Evolutionary conservation across 805 yeast species (phyloP), one percentile per base, ranked within the genome.

Genomic region (Starmerella asiatica): DNA sequence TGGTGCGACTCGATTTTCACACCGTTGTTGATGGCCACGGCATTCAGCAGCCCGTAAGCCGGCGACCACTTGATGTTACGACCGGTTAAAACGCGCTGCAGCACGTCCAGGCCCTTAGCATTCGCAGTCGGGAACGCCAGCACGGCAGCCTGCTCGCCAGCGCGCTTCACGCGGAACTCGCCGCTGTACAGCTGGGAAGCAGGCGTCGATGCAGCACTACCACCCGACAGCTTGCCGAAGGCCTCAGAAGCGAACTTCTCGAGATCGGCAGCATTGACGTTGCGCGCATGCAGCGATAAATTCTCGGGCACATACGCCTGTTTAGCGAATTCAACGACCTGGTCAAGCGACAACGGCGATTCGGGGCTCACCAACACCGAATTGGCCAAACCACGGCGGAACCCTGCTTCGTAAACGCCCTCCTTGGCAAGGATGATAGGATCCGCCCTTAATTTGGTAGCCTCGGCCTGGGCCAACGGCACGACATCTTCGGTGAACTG

Each of bases 351-450:
- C 51, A 75, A 65, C 33, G 74, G 55, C 48, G 69, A 61, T 48
- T 71, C 69, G 46, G 82, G 80, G 60, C 80, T 79, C 59, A 72
- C 82, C 60, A 70, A 70, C 55, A 83, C 69, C 49, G 94, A 79
- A 63, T 78, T 74, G 56, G 95, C 96, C 55, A 82, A 74, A 40
- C 94, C 96, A 46, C 63, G 68, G 70, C 91, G 81, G 75, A 80
- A 91, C 37, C 93, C 74, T 45, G 76, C 65, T 52, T 75, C 73
- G 65, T 82, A 88, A 57, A 84, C 73, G 51, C 75, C 71, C 64
- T 85, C 95, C 46, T 75, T 60, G 32, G 91, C 93, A 46, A 67
- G 64, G 60, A 67, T 70, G 44, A 63, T 60, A 43, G 83, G 70
- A 52, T 68, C 61, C 14, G 67, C 54, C 42, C 63, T 56, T 34